A percentile compares a stretch with the other conserved stretches of the same genome.
These are phyloP conservation scores for Thermomucor indicae-seudaticae DNA, from an alignment of 371 early-diverging fungal genomes.

Conservation along the genomic window DNA sequence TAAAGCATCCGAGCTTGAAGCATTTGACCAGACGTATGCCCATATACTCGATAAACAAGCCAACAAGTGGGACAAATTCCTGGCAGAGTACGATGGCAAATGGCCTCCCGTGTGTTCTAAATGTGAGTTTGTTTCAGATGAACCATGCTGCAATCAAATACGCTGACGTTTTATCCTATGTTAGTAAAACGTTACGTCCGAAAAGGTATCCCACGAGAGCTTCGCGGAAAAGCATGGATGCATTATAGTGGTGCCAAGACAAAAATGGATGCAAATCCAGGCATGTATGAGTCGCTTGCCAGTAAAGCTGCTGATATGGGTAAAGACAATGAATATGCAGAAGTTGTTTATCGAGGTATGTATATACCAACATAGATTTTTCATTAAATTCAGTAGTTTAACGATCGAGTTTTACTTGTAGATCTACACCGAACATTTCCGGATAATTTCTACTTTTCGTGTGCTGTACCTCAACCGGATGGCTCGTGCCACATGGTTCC, in stretches of 20 bases:
- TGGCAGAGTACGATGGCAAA: constrained; percentile 35
- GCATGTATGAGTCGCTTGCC: constrained; percentile 49
- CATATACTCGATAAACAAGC: constrained; percentile 40
- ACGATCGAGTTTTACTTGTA: too few relatives aligned
- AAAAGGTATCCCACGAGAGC: constrained; percentile 2
- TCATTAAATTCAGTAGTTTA: too few relatives aligned
- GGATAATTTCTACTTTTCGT: constrained; percentile 66
- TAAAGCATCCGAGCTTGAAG: constrained; percentile 32
- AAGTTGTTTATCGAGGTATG: constrained; percentile 56
- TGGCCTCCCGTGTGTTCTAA: constrained; percentile 45
- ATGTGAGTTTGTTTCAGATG: constrained; percentile 27
- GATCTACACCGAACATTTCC: constrained; percentile 83
- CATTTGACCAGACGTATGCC: constrained; percentile 48
- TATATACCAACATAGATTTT: too few relatives aligned
- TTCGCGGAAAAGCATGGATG: constrained; percentile 51
- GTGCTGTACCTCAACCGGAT: constrained; percentile 27
- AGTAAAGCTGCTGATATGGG: constrained; percentile 46
- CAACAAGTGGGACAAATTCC: constrained; percentile 45
- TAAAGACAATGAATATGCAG: constrained; percentile 51
- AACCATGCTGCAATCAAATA: neutral
- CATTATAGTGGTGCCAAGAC: constrained; percentile 71
- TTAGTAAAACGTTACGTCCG: constrained; percentile 6
- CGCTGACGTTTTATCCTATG: neutral
- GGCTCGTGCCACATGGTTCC: constrained; percentile 26
- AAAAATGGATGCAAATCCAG: constrained; percentile 49